Evolutionary conservation across 1,284 basidiomycete species (phyloP), one percentile per base, ranked within the genome.

Genomic region (Phellinidium pouzarii): DNA sequence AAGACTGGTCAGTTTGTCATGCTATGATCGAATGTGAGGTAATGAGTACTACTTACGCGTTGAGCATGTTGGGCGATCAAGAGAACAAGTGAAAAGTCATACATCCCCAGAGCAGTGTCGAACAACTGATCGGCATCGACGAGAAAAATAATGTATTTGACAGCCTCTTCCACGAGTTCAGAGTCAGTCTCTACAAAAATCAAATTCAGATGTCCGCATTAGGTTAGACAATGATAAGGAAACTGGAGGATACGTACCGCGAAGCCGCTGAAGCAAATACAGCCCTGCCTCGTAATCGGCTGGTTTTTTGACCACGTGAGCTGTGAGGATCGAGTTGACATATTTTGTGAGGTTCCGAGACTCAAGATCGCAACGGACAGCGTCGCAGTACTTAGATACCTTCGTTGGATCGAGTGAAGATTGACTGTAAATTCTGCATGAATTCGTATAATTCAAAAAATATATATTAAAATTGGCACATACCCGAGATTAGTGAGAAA

Each of bases 111-210:
- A 1, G 96, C 96, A 4, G 90, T 89, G 65, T 98, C 85, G 70
- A 94, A 99, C 2, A 99, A 77, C 57, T 79, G 80, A 62, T 99
- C 85, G 0, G 94, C 92, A 63, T 98, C 93, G 14, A 93, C 92
- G 27, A 99, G 79, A 76, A 98, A 99, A 66, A 99, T 96, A 66
- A 99, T 88, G 64, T 99, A 99, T 66, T 95, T 97, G 62, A 98
- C 89, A 2, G 95, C 95, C 53, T 97, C 94, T 64, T 98, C 93
- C 3, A 96, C 91, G 0, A 92, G 70, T 36, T 82, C 76, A 0
- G 86, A 80, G 58, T 91, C 79, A 7, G 73, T 75, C 23, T 82
- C 91, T 93, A 60, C 40, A 3, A 17, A 17, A 17, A 40, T n/a
- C 37, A 40, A 17, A 7, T 40, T 17, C 19, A 17, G 19, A 19